Evolutionary conservation across 192 early-diverging fungal species (phyloP), one percentile per base, ranked within the genome.

Genomic region (Backusella westeae): DNA sequence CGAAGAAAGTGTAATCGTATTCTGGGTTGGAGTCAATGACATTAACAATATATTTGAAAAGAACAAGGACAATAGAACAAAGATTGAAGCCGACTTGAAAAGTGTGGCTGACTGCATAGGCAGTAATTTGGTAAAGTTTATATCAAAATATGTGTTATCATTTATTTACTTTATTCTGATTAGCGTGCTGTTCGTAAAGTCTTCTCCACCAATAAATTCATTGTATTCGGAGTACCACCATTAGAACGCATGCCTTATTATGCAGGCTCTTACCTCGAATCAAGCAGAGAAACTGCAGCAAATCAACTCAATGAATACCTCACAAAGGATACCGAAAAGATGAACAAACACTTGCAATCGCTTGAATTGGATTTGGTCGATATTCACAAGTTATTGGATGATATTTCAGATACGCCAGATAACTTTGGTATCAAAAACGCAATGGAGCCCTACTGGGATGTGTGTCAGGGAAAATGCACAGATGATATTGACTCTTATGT

Each of bases 11-110:
- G 69, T 80, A 14, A 76, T 78, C 73, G 73, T 74, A 23, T 63
- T 83, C 26, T 83, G 78, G 78, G 67, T 78, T 44, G 82, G 82
- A 1, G 53, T 72, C 9, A 75, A 76, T 39, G 82, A 83, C 59
- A 71, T 83, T 49, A 34, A 63, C n/a, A 59, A 63, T 1, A 52
- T 49, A 46, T 38, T 72, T 17, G 26, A 38, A 46, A 9, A 23
- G 32, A 72, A 74, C 32, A 21, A 35, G 29, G 23, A 29, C n/a
- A 59, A 39, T 41, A 34, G 44, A 56, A 39, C 34, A 26, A 46
- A 75, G n/a, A 76, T 67, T 34, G 35, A 44, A 6, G 23, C 42
- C 0, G 39, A 56, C 35, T 34, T 76, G 2, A 44, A 39, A 6
- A 38, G 38, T 9, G 46, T 78, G 6, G 39, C 67, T 34, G 76